Conservation (phyloP, 2,329 filamentous ascomycete genomes). For the Phaeosphaeria sp. region DNA sequence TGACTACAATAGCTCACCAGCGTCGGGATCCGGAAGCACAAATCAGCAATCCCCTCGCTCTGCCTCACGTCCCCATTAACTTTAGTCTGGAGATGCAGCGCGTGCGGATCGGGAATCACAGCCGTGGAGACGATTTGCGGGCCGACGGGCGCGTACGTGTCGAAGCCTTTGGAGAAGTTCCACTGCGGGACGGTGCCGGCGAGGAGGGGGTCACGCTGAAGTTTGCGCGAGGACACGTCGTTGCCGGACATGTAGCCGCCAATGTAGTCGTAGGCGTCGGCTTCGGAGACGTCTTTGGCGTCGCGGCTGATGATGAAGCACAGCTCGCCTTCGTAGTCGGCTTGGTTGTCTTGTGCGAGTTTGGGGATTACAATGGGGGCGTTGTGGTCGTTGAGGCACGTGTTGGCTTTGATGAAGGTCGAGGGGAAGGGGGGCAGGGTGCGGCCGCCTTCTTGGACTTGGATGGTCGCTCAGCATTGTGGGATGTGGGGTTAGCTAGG, state of each 20-base stretch:
- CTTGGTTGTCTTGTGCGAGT: conserved; percentile 56
- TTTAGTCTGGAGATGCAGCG: conserved; percentile 53
- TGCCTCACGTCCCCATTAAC: conserved; percentile 59
- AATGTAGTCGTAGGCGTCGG: conserved; percentile 57
- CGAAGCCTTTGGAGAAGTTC: conserved; percentile 64
- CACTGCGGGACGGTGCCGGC: conserved; percentile 63
- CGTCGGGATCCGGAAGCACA: conserved; percentile 55
- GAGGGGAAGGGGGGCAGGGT: conserved; percentile 58
- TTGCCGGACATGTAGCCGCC: conserved; percentile 63
- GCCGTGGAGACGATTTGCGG: conserved; percentile 55
- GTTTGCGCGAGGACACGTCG: conserved; percentile 61
- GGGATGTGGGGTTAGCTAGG: too few species aligned
- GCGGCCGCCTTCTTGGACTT: conserved; percentile 61
- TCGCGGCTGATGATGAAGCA: conserved; percentile 60
- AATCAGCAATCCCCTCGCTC: conserved; percentile 56
- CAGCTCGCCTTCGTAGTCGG: conserved; percentile 51
- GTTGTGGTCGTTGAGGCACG: conserved; percentile 49
- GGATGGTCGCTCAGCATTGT: too few species aligned
- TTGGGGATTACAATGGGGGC: conserved; percentile 56
- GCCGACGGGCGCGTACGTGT: conserved; percentile 62
- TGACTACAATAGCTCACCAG: conserved; percentile 56
- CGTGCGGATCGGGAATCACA: conserved; percentile 53
- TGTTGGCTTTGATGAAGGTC: conserved; percentile 59
- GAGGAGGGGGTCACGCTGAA: conserved; percentile 57
- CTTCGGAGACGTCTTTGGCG: conserved; percentile 57